Percentiles rank a stretch among this genome's conserved stretches.
Conservation (phyloP, 2,329 filamentous ascomycete species). For the Rosellinia necatrix region DNA sequence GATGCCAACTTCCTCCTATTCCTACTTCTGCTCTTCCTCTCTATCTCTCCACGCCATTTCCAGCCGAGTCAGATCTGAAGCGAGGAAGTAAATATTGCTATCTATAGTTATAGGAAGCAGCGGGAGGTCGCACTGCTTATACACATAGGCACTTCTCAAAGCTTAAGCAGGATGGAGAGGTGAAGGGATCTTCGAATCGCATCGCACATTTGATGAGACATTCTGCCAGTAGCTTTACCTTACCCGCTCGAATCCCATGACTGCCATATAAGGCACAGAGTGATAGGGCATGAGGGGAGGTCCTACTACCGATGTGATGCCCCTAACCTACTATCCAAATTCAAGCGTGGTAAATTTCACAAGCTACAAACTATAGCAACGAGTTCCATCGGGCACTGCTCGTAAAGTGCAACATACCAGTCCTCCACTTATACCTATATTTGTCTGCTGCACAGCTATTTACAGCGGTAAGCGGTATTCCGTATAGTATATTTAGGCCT, state of each 20-base stretch:
- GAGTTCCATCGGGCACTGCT: too few species aligned
- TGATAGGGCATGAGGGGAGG: not conserved
- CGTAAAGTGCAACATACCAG: too few species aligned
- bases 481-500: too few species aligned
- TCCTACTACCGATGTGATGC: not conserved
- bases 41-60: conserved; percentile 27
- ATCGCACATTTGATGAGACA: conserved; percentile 15
- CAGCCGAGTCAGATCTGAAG: conserved; percentile 2
- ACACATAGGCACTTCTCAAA: conserved; percentile 10
- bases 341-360: too few species aligned
- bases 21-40: too few species aligned
- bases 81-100: not conserved
- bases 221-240: not conserved
- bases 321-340: too few species aligned
- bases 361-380: too few species aligned
- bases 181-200: not conserved
- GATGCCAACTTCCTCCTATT: not conserved
- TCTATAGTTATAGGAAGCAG: not conserved
- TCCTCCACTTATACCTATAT: too few species aligned
- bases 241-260: not conserved
- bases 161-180: conserved; percentile 1
- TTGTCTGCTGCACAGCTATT: too few species aligned
- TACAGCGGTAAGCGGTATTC: too few species aligned
- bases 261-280: not conserved
- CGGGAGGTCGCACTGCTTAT: conserved; percentile 1